These are phyloP conservation scores for Allium fistulosum DNA, from an alignment of 106 monocot genomes.

Conservation along the genomic window DNA sequence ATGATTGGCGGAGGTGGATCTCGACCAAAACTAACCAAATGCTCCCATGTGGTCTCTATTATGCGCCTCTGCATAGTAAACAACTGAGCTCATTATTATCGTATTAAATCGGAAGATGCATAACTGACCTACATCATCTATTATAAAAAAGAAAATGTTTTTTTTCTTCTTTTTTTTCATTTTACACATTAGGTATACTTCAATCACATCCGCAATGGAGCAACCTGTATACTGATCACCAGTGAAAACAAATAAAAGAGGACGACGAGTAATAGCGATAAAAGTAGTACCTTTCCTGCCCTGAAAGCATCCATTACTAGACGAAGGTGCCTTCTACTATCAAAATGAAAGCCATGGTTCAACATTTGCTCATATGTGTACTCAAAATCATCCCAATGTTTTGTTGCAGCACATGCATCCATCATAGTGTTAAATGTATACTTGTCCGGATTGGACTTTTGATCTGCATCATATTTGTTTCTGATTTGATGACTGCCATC, in stretches of 20 bases:
- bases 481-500: conserved; percentile 29
- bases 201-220: no score
- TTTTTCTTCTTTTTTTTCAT: no score
- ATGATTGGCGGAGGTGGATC: conserved; percentile 60
- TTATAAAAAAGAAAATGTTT: no score
- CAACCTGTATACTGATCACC: no score
- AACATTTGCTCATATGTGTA: conserved; percentile 65
- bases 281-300: conserved; percentile 77
- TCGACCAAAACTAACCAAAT: conserved; percentile 43
- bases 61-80: conserved; percentile 36
- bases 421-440: conserved; percentile 93
- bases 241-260: no score
- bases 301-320: conserved; percentile 74
- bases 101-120: background rate
- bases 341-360: conserved; percentile 61
- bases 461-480: conserved; percentile 26
- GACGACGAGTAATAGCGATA: background rate
- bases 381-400: conserved; percentile 79
- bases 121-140: background rate
- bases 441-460: conserved; percentile 65
- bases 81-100: background rate
- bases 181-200: no score
- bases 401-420: conserved; percentile 45
- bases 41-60: conserved; percentile 65
- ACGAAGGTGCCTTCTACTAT: conserved; percentile 58